A percentile compares a stretch with the other conserved stretches of the same genome.
Evolutionary conservation across 371 early-diverging fungal species (phyloP).

Genomic region (Smittium culicis): DNA sequence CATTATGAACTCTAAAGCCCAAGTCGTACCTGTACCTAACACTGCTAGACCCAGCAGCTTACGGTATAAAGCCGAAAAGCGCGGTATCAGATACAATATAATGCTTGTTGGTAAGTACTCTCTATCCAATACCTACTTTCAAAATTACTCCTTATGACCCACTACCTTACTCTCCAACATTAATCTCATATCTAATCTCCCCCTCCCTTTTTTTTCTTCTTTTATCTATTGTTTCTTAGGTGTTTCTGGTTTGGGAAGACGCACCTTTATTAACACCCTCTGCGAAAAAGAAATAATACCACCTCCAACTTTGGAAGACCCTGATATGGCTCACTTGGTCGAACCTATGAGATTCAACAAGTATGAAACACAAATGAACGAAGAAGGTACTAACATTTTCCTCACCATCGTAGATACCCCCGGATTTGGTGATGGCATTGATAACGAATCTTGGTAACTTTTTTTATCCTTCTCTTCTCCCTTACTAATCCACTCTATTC

Average conservation of each 20-base stretch:
- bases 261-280: slow-evolving; percentile 97
- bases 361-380: slow-evolving; percentile 76
- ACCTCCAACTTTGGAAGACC: slow-evolving; percentile 52
- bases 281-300: slow-evolving; percentile 60
- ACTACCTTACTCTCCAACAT: no score
- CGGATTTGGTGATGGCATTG: slow-evolving; percentile 89
- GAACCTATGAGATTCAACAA: slow-evolving; percentile 83
- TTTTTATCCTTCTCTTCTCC: neutral
- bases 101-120: slow-evolving; percentile 57
- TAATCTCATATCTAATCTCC: no score
- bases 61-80: slow-evolving; percentile 88
- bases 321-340: slow-evolving; percentile 79
- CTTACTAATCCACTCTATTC: neutral
- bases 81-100: slow-evolving; percentile 87
- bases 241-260: slow-evolving; percentile 86
- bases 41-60: slow-evolving; percentile 31
- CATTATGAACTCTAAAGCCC: neutral
- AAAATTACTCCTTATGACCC: neutral
- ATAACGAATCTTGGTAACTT: slow-evolving; percentile 51
- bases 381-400: slow-evolving; percentile 80
- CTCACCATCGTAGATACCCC: slow-evolving; percentile 92
- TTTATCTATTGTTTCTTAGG: no score
- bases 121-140: neutral
- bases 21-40: slow-evolving; percentile 8
- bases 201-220: no score